Conservation (phyloP, 805 yeast genomes). For the Yamadazyma takamatsuzukensis region DNA sequence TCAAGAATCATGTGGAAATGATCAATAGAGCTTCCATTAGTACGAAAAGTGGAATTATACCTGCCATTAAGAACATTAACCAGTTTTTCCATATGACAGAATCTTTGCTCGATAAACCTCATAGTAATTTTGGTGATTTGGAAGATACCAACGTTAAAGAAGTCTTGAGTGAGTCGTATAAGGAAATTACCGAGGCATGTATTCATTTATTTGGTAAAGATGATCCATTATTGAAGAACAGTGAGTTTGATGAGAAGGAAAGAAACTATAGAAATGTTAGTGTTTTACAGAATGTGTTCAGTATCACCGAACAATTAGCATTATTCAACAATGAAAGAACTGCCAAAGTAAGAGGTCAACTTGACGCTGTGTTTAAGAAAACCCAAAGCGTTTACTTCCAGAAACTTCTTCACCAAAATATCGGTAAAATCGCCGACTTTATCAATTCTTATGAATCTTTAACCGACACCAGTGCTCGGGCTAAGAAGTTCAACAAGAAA, state of each 20-base stretch:
- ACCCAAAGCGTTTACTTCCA: constrained; percentile 31
- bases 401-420: constrained; percentile 37
- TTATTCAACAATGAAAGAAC: constrained; percentile 21
- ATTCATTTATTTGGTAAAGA: constrained; percentile 34
- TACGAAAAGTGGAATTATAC: constrained; percentile 35
- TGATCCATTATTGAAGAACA: constrained; percentile 41
- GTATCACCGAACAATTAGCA: constrained; percentile 28
- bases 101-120: constrained; percentile 24
- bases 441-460: constrained; percentile 60
- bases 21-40: constrained; percentile 32
- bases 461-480: constrained; percentile 47
- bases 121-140: constrained; percentile 14
- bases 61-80: constrained; percentile 30
- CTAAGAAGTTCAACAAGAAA: constrained; percentile 61
- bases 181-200: constrained; percentile 29
- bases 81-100: constrained; percentile 32
- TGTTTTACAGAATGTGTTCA: constrained; percentile 36
- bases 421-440: constrained; percentile 68
- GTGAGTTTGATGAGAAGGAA: constrained; percentile 42
- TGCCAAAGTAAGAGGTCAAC: constrained; percentile 18
- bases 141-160: constrained; percentile 17
- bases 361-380: constrained; percentile 25
- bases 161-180: constrained; percentile 28
- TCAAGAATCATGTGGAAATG: constrained; percentile 49
- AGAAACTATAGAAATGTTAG: constrained; percentile 38